These are phyloP conservation scores for Ogataea populi-albae DNA, from an alignment of 805 yeast species.

Conservation along the genomic window DNA sequence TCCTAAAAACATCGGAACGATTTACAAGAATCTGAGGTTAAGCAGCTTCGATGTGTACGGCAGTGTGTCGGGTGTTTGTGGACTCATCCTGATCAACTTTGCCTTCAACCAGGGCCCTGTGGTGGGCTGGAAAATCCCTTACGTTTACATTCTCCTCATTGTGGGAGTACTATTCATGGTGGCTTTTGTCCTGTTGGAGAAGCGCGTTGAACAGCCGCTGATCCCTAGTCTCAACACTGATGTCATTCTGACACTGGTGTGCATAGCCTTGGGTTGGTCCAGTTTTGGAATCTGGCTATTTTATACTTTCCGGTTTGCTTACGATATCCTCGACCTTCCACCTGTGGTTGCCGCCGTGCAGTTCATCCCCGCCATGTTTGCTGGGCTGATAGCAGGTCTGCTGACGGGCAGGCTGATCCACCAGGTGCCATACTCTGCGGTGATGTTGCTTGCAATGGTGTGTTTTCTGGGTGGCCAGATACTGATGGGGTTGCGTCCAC, in stretches of 20 bases:
- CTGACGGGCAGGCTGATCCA: slow-evolving; percentile 47
- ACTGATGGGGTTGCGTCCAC: slow-evolving; percentile 55
- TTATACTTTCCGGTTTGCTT: slow-evolving; percentile 52
- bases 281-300: slow-evolving; percentile 74
- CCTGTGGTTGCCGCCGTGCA: slow-evolving; percentile 47
- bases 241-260: slow-evolving; percentile 45
- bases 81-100: slow-evolving; percentile 62
- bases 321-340: slow-evolving; percentile 48
- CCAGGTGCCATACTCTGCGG: slow-evolving; percentile 45
- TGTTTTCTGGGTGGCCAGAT: slow-evolving; percentile 55
- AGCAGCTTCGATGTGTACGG: slow-evolving; percentile 50
- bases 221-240: slow-evolving; percentile 41
- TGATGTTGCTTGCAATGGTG: slow-evolving; percentile 48
- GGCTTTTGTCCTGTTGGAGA: slow-evolving; percentile 49
- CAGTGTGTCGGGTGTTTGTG: slow-evolving; percentile 53
- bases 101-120: slow-evolving; percentile 76
- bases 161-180: slow-evolving; percentile 44
- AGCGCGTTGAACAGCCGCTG: slow-evolving; percentile 31
- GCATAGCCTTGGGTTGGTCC: slow-evolving; percentile 69
- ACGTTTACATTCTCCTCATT: slow-evolving; percentile 54
- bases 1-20: slow-evolving; percentile 32
- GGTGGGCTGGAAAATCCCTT: slow-evolving; percentile 62
- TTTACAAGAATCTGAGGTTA: slow-evolving; percentile 7
- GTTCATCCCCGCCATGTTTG: slow-evolving; percentile 44
- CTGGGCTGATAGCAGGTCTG: slow-evolving; percentile 57